Percentiles rank a stretch among this genome's conserved stretches.
These are phyloP conservation scores for Cucumis hystrix DNA, from an alignment of 306 rosid species.

Conservation along the genomic window DNA sequence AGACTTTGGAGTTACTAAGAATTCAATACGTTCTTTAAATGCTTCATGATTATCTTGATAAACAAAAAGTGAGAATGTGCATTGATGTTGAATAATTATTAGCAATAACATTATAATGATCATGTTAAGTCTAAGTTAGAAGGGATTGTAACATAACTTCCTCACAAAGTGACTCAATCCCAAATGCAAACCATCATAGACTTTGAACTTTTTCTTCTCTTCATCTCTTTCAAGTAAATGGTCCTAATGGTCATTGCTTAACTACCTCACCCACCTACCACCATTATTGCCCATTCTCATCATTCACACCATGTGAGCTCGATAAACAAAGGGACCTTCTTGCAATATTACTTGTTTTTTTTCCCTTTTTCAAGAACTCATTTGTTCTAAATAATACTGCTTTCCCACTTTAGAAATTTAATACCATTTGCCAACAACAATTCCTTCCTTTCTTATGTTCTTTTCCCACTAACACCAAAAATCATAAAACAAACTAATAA, in stretches of 20 bases:
- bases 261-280: slow-evolving; percentile 4
- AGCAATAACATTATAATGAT: background rate
- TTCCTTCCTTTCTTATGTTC: background rate
- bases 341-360: background rate
- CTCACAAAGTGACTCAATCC: background rate
- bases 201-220: background rate
- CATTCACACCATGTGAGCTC: background rate
- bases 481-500: background rate
- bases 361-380: background rate
- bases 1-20: background rate
- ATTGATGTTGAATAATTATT: background rate
- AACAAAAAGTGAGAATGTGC: background rate
- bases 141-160: background rate
- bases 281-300: background rate
- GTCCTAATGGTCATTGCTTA: background rate
- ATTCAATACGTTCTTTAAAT: background rate
- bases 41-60: background rate
- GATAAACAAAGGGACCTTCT: background rate
- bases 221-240: background rate
- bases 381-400: background rate
- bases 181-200: background rate
- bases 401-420: background rate
- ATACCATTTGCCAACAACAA: background rate
- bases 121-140: background rate
- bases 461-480: background rate